Evolutionary conservation across 2,329 filamentous ascomycete genomes (phyloP), one percentile per base, ranked within the genome.

Genomic region (Fusarium equiseti): DNA sequence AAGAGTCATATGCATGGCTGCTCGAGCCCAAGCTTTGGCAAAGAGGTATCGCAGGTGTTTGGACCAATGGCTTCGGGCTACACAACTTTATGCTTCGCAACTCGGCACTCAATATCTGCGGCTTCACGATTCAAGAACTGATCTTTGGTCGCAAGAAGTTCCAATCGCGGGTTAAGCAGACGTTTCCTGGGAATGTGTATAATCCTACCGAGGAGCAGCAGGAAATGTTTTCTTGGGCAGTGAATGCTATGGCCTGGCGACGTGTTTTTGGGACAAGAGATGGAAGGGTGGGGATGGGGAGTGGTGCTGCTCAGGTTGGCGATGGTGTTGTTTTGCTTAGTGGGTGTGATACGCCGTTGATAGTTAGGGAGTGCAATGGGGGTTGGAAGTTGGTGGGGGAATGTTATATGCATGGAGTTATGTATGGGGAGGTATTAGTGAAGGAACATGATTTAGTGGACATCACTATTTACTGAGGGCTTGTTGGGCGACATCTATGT

Each of bases 351-450:
- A 67, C 64, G 2, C 64, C 64, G 0, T 26, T 67, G 1, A 13
- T 67, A 2, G 15, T 67, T 0, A 35, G 64, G 31, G 16, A 42
- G 2, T 13, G 13, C 0, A 26, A 13, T 0, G 5, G 20, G 0
- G 50, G 13, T 0, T 67, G 64, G 64, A 38, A 8, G 0, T 24
- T 67, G 1, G 8, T 67, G 1, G 64, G 64, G 0, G 64, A 67
- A 2, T 67, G 63, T 8, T 67, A 67, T 56, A 8, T 49, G 5
- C 64, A 68, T 2, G 63, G 64, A 0, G 22, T 58, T 5, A 68
- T 68, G 64, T 63, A 68, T 0, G 63, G 64, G 0, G 63, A 68
- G 1, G 4, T 18, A 2, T 3, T 16, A 0, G 12, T 10, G 0
- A 3, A 22, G 2, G 32, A 58, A 3, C 4, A 40, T 4, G 11